A percentile compares a stretch with the other conserved stretches of the same genome.
These are phyloP conservation scores for Malbranchea zuffiana DNA, from an alignment of 2,329 filamentous ascomycete species.

Conservation along the genomic window DNA sequence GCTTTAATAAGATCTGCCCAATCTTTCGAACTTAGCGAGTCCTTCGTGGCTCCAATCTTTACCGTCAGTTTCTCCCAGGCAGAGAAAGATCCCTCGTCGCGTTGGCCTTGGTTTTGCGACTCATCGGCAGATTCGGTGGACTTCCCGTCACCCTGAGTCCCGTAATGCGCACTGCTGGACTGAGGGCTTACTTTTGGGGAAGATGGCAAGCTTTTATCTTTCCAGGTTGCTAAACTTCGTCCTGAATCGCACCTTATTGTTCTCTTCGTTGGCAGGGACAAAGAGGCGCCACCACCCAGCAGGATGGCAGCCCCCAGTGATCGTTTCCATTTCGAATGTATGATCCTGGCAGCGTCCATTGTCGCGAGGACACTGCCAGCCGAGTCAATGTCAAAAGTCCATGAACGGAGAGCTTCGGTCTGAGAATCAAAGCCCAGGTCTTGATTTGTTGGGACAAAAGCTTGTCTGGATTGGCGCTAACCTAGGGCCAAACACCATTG, in stretches of 20 bases:
- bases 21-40: conserved; percentile 32
- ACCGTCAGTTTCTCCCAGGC: conserved; percentile 43
- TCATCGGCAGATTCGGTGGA: background rate
- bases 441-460: too few species aligned
- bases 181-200: too few species aligned
- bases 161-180: too few species aligned
- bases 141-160: too few species aligned
- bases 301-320: conserved; percentile 26
- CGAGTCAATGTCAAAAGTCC: too few species aligned
- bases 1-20: conserved; percentile 50
- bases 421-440: too few species aligned
- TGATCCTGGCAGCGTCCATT: conserved; percentile 28
- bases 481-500: too few species aligned
- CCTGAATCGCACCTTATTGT: conserved; percentile 13
- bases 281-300: conserved; percentile 18
- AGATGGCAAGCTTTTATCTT: conserved; percentile 3
- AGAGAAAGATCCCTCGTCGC: too few species aligned
- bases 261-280: conserved; percentile 14
- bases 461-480: too few species aligned
- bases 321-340: conserved; percentile 28
- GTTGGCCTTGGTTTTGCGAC: background rate
- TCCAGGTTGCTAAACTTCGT: conserved; percentile 11
- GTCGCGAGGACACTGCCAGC: conserved; percentile 19
- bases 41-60: conserved; percentile 32
- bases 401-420: too few species aligned